A percentile compares a stretch with the other conserved stretches of the same genome.
Evolutionary conservation across 2,329 filamentous ascomycete genomes (phyloP).

Genomic region (Epichloe baconii): DNA sequence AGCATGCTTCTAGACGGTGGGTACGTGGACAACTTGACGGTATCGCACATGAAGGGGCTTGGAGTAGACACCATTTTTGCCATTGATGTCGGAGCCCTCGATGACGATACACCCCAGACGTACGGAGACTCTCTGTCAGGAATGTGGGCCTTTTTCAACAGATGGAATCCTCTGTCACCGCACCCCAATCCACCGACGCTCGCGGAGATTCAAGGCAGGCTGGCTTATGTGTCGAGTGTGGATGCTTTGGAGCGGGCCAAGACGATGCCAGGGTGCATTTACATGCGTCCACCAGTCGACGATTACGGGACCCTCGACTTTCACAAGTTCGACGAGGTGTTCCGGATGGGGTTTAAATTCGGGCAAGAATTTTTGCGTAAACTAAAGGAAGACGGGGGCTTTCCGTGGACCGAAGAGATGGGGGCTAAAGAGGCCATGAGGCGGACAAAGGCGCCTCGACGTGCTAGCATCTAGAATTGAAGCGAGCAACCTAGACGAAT

Average conservation of each 20-base stretch:
- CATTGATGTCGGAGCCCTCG: slow-evolving; percentile 82
- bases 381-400: slow-evolving; percentile 63
- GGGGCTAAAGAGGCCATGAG: slow-evolving; percentile 65
- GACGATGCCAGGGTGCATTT: slow-evolving; percentile 77
- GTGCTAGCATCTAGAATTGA: slow-evolving; percentile 55
- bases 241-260: slow-evolving; percentile 92
- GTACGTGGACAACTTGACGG: slow-evolving; percentile 93
- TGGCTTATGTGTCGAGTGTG: slow-evolving; percentile 90
- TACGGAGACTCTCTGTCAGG: slow-evolving; percentile 93
- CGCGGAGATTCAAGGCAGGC: slow-evolving; percentile 85
- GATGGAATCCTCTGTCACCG: slow-evolving; percentile 90
- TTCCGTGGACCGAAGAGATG: slow-evolving; percentile 58
- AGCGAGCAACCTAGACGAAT: neutral
- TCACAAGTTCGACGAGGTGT: slow-evolving; percentile 95
- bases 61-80: slow-evolving; percentile 93
- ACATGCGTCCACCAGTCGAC: slow-evolving; percentile 93
- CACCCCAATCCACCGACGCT: slow-evolving; percentile 87
- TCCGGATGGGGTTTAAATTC: slow-evolving; percentile 74
- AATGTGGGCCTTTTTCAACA: slow-evolving; percentile 86
- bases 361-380: slow-evolving; percentile 68
- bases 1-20: slow-evolving; percentile 94
- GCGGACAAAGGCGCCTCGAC: slow-evolving; percentile 65
- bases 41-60: slow-evolving; percentile 90
- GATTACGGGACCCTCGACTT: slow-evolving; percentile 91
- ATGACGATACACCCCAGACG: slow-evolving; percentile 80